phyloP scores from a whole-genome alignment of 208 protist genomes.

The Jaenimonas drosophilae region DNA sequence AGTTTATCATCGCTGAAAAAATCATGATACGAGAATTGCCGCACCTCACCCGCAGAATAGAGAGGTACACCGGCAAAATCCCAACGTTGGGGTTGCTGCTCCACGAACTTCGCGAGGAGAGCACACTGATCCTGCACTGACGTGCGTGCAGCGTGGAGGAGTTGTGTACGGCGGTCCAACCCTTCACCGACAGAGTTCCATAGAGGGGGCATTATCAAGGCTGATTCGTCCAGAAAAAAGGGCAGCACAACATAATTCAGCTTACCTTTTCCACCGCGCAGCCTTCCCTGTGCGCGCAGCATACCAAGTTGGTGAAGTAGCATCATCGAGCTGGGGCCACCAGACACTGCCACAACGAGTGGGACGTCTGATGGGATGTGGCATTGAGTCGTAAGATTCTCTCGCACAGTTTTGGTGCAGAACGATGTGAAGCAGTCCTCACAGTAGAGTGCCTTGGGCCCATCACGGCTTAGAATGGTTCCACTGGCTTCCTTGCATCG shows the following conservation, averaged over 20 bases:
- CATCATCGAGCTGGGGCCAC: conserved; percentile 54
- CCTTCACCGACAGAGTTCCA: neutral
- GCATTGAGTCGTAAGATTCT: conserved; percentile 51
- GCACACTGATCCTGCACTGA: conserved; percentile 33
- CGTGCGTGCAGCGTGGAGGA: conserved; percentile 8
- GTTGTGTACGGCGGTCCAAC: neutral
- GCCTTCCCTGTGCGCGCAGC: conserved; percentile 21
- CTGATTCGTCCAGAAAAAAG: conserved; percentile 60
- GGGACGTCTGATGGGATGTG: conserved; percentile 41
- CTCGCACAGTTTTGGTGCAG: conserved; percentile 30
- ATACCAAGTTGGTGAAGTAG: conserved; percentile 54
- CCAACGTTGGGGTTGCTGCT: conserved; percentile 25
- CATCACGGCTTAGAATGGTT: conserved; percentile 44
- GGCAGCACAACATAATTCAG: conserved; percentile 30
- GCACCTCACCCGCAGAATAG: conserved; percentile 24
- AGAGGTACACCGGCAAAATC: conserved; percentile 15
- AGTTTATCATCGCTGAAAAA: conserved; percentile 23
- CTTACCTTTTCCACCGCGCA: conserved; percentile 8
- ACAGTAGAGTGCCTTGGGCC: conserved; percentile 59
- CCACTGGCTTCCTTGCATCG: conserved; percentile 51
- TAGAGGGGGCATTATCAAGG: conserved; percentile 30
- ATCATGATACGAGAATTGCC: conserved; percentile 48
- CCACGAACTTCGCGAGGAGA: conserved; percentile 15
- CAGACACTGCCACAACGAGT: conserved; percentile 59
- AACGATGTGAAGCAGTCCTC: conserved; percentile 55